Conservation (phyloP, 441 rosid species). For the Manihot esculenta region DNA sequence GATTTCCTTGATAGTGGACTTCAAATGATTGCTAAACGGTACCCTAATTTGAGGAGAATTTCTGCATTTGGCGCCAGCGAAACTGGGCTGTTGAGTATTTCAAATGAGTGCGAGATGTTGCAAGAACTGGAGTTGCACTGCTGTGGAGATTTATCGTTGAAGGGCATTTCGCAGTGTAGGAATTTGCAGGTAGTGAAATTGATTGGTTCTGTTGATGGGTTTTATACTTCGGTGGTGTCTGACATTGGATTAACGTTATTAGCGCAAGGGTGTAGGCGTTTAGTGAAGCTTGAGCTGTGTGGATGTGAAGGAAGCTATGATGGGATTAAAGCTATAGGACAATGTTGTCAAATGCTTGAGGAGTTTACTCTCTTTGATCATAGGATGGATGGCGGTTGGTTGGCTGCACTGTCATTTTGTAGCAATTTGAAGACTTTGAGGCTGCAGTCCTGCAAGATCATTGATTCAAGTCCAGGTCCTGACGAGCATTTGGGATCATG, state of each 20-base stretch:
- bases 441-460: conserved; percentile 52
- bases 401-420: conserved; percentile 65
- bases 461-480: conserved; percentile 58
- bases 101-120: conserved; percentile 49
- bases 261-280: conserved; percentile 74
- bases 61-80: conserved; percentile 55
- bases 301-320: conserved; percentile 86
- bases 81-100: conserved; percentile 43
- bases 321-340: conserved; percentile 84
- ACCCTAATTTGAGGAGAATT: conserved; percentile 60
- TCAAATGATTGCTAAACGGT: conserved; percentile 40
- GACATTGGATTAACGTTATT: conserved; percentile 75
- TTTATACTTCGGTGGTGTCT: conserved; percentile 46
- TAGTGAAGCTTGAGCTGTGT: conserved; percentile 69
- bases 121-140: conserved; percentile 74
- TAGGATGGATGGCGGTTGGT: conserved; percentile 78
- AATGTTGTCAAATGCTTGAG: conserved; percentile 86
- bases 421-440: conserved; percentile 73
- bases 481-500: conserved; percentile 68
- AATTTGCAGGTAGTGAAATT: conserved; percentile 70
- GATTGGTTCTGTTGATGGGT: conserved; percentile 49
- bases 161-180: conserved; percentile 48
- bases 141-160: conserved; percentile 48
- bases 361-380: conserved; percentile 69
- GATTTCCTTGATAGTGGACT: conserved; percentile 45